These are phyloP conservation scores for Crithidia acanthocephali DNA, from an alignment of 208 protist species.

Conservation along the genomic window DNA sequence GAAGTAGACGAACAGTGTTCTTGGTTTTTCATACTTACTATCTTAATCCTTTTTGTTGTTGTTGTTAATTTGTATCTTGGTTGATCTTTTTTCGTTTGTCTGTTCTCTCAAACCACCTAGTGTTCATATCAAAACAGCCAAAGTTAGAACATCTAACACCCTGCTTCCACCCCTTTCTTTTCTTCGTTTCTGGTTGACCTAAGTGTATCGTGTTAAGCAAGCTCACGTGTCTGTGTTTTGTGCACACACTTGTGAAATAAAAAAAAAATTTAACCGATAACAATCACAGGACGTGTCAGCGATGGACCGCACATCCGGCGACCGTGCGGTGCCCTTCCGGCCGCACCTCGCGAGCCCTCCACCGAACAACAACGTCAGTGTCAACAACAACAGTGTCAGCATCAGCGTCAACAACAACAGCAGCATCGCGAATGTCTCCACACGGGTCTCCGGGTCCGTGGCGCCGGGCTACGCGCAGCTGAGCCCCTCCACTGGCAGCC, in stretches of 20 bases:
- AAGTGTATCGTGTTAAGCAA: no score
- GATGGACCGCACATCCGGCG: slow-evolving; percentile 8
- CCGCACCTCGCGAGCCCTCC: not conserved
- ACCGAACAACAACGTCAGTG: not conserved
- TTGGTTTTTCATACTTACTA: no score
- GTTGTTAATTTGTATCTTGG: no score
- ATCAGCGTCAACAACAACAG: slow-evolving; percentile 5
- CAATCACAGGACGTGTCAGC: not conserved
- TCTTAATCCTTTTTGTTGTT: no score
- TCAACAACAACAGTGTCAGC: not conserved
- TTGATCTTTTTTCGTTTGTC: no score
- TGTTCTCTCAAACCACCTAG: no score
- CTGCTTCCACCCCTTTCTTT: no score
- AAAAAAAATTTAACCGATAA: not conserved
- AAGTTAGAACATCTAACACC: no score
- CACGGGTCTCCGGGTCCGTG: not conserved
- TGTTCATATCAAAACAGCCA: no score
- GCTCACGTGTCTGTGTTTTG: not conserved
- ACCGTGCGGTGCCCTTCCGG: slow-evolving; percentile 11
- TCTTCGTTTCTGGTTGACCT: no score
- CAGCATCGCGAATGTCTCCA: not conserved
- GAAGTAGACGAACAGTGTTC: no score
- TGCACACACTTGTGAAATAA: no score
- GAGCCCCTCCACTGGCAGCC: slow-evolving; percentile 23
- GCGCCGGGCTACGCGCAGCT: slow-evolving; percentile 11